Conservation (phyloP, 2,329 filamentous ascomycete genomes). For the Aspergillus ustus region DNA sequence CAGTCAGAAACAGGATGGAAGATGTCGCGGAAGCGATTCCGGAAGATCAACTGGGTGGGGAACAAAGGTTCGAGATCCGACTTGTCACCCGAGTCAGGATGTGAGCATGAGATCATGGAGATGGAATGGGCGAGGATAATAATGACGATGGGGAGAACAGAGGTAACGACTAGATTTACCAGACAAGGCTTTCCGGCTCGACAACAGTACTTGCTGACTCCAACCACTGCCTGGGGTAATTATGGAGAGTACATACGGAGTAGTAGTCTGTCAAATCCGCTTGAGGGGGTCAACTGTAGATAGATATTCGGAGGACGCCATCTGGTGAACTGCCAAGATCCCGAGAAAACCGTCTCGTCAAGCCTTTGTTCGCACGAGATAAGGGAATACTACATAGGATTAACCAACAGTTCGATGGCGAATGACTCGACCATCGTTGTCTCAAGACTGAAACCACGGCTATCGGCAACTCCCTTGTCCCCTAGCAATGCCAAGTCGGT, state of each 20-base stretch:
- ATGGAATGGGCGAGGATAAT: not conserved
- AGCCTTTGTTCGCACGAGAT: not conserved
- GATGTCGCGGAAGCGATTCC: conserved; percentile 25
- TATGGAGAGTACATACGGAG: too few species aligned
- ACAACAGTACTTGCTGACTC: not conserved
- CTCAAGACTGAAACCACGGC: not conserved
- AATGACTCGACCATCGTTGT: not conserved
- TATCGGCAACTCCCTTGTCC: not conserved
- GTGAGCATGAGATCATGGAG: conserved; percentile 6
- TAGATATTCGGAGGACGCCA: not conserved
- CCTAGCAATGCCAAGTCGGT: not conserved
- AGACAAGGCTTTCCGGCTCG: not conserved
- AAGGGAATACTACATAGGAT: not conserved
- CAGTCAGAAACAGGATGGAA: conserved; percentile 18
- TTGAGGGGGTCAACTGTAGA: too few species aligned
- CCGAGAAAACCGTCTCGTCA: not conserved
- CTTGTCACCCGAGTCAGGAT: conserved; percentile 13
- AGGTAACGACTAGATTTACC: not conserved
- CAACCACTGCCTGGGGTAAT: too few species aligned
- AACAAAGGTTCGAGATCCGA: conserved; percentile 22
- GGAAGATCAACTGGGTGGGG: conserved; percentile 28
- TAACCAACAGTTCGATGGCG: not conserved
- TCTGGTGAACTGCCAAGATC: not conserved
- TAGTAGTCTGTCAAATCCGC: too few species aligned
- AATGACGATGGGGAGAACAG: not conserved